Evolutionary conservation across 768 basidiomycete species (phyloP).

Genomic region (Gloeopeniophorella convolvens): DNA sequence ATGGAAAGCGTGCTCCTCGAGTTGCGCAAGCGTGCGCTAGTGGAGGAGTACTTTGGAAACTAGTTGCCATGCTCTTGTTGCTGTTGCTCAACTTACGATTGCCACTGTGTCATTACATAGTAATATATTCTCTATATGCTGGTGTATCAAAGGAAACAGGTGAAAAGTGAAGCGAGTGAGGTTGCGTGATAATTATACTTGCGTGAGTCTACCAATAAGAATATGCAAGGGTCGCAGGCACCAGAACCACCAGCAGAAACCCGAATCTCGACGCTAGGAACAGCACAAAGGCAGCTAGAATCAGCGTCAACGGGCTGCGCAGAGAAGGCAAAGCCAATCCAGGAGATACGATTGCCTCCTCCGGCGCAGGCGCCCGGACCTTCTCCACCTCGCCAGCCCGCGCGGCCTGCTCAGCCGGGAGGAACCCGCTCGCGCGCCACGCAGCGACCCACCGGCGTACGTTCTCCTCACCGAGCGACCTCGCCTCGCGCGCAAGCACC

Average conservation of each 20-base stretch:
- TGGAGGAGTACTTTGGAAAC: conserved; percentile 72
- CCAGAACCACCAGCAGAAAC: conserved; percentile 1
- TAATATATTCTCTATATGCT: not conserved
- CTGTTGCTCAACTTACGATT: not conserved
- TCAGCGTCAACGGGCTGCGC: not conserved
- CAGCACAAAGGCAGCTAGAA: not conserved
- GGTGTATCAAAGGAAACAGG: not conserved
- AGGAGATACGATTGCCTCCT: not conserved
- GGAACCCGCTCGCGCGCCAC: conserved; percentile 17
- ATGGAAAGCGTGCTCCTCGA: conserved; percentile 73
- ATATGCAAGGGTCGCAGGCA: not conserved
- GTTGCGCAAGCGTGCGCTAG: conserved; percentile 72
- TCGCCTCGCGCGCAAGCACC: conserved; percentile 9
- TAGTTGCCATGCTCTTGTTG: not conserved
- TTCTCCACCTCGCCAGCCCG: not conserved
- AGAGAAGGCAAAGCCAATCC: too few species aligned
- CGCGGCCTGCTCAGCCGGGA: too few species aligned
- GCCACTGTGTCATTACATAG: not conserved
- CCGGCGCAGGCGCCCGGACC: not conserved
- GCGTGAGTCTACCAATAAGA: not conserved
- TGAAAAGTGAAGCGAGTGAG: not conserved
- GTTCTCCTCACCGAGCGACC: conserved; percentile 14
- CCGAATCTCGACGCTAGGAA: conserved; percentile 8
- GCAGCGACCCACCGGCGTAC: conserved; percentile 13
- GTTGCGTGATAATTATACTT: not conserved